Conservation (phyloP, 805 yeast species). For the Danielia oregonensis region DNA sequence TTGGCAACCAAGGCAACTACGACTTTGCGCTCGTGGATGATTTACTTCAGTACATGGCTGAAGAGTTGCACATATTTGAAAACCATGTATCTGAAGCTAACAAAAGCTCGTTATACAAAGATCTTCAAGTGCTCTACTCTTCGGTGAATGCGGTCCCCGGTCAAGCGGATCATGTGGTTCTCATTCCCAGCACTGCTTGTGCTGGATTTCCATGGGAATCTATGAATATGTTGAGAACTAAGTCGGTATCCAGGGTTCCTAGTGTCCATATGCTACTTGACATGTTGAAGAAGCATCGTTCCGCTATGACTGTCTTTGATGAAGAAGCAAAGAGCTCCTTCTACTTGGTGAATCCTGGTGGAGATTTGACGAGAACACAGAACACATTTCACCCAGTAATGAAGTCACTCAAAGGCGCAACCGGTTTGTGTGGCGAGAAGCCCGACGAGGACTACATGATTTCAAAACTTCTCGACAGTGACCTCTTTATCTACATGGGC, state of each 20-base stretch:
- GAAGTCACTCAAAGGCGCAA: slow-evolving; percentile 39
- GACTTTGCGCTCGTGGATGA: slow-evolving; percentile 7
- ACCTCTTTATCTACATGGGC: slow-evolving; percentile 75
- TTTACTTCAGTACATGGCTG: slow-evolving; percentile 6
- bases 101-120: background rate
- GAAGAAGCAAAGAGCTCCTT: slow-evolving; percentile 18
- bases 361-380: slow-evolving; percentile 71
- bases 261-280: slow-evolving; percentile 45
- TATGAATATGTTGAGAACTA: slow-evolving; percentile 47
- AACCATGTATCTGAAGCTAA: background rate
- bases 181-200: slow-evolving; percentile 66
- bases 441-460: slow-evolving; percentile 58
- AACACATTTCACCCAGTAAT: slow-evolving; percentile 47
- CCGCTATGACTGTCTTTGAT: slow-evolving; percentile 4
- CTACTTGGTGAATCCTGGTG: slow-evolving; percentile 77
- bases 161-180: slow-evolving; percentile 52
- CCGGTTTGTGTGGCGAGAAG: slow-evolving; percentile 47
- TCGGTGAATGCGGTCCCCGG: background rate
- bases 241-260: slow-evolving; percentile 74
- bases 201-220: slow-evolving; percentile 91
- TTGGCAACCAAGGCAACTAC: slow-evolving; percentile 1
- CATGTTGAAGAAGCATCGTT: slow-evolving; percentile 23
- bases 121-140: background rate
- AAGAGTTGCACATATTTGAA: background rate
- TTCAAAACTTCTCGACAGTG: slow-evolving; percentile 32